phyloP scores from a whole-genome alignment of 2,329 filamentous ascomycete genomes.

The Pseudogymnoascus sp. region DNA sequence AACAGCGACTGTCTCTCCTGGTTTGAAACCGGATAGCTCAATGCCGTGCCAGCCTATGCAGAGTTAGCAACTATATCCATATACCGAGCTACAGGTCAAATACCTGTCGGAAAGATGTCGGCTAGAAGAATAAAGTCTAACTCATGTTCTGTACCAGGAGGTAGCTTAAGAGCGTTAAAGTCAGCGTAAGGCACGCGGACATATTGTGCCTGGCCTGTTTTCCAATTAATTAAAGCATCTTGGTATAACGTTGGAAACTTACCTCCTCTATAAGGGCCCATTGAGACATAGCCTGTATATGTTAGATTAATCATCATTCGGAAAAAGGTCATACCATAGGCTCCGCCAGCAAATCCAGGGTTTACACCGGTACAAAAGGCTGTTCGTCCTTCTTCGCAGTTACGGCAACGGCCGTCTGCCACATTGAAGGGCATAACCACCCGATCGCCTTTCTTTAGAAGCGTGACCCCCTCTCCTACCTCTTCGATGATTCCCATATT shows the following conservation, averaged over 20 bases:
- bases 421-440: conserved; percentile 62
- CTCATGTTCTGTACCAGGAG: conserved; percentile 53
- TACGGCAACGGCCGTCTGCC: conserved; percentile 54
- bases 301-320: conserved; percentile 11
- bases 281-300: conserved; percentile 45
- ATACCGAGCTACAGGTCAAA: too few species aligned
- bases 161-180: conserved; percentile 57
- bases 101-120: conserved; percentile 38
- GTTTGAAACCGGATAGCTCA: conserved; percentile 49
- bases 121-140: conserved; percentile 50
- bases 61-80: neutral
- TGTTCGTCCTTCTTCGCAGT: conserved; percentile 57
- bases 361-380: conserved; percentile 60
- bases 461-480: conserved; percentile 49
- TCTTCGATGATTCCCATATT: conserved; percentile 54
- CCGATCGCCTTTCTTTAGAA: conserved; percentile 55
- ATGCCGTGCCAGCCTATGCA: conserved; percentile 47
- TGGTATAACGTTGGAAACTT: too few species aligned
- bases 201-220: conserved; percentile 47
- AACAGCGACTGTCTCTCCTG: conserved; percentile 56
- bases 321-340: conserved; percentile 34
- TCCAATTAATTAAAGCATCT: too few species aligned
- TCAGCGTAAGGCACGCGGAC: conserved; percentile 59
- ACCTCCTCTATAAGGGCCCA: conserved; percentile 43
- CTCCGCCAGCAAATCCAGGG: conserved; percentile 51